Evolutionary conservation across 179 eudicot genomes (phyloP), one percentile per base, ranked within the genome.

Genomic region (Dionaea muscipula): DNA sequence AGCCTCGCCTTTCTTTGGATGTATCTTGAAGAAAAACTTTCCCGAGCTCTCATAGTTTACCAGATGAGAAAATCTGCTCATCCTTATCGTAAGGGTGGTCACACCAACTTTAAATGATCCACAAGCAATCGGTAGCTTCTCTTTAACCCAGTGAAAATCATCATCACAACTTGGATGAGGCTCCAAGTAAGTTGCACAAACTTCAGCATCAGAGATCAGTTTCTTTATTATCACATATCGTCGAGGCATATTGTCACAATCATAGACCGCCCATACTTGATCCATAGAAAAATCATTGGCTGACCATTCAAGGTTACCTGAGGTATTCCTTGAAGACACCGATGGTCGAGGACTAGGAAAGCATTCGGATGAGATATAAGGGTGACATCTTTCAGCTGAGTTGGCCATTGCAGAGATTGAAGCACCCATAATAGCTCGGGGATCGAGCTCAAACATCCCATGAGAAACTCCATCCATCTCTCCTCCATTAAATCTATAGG

Each of bases 1-100:
- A 26, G 68, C 39, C 64, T 73, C 78, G 7, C 78, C 78, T 65
- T 65, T 73, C 56, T 40, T 65, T 2, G 74, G 78, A 54, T 68
- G 65, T 4, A 73, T 73, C 57, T 68, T 54, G 61, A 55, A 72
- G 33, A 68, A 64, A 33, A 40, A 23, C 47, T 64, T 68, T 37
- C 36, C 60, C 18, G 28, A 16, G 44, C 56, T 65, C 40, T 40
- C 28, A 65, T 64, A 68, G 26, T 53, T 46, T 22, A 64, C 72
- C 62, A 54, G 37, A 68, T 73, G 77, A n/a, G 77, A 73, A 36
- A 73, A 68, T 25, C 47, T 64, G 49, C 16, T n/a, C 41, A 68
- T 47, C 9, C 49, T 56, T 20, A 68, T 24, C 47, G 59, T 26
- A 21, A 41, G 33, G n/a, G 27, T 49, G 26, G 46, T 47, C 24